These are phyloP conservation scores for Geranium incanum DNA, from an alignment of 441 rosid species.

Conservation along the genomic window DNA sequence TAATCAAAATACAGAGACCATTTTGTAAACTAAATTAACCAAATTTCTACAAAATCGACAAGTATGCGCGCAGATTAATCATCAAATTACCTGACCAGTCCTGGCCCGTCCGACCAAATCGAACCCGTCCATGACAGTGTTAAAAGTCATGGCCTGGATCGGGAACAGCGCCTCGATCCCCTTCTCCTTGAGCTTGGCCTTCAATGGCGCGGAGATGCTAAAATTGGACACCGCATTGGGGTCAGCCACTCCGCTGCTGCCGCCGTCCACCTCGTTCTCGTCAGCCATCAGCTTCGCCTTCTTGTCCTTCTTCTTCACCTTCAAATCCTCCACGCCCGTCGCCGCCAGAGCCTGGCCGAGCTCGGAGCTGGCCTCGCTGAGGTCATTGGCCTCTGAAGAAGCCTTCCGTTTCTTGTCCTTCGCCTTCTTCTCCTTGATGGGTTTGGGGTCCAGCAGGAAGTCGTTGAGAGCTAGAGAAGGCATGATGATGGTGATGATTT, in stretches of 20 bases:
- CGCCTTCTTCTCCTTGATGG: slow-evolving; percentile 32
- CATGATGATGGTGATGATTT: slow-evolving; percentile 29
- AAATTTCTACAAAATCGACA: neutral
- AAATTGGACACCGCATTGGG: slow-evolving; percentile 59
- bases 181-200: slow-evolving; percentile 54
- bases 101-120: slow-evolving; percentile 93
- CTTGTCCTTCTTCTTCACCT: slow-evolving; percentile 41
- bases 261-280: slow-evolving; percentile 31
- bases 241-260: slow-evolving; percentile 24
- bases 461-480: slow-evolving; percentile 44
- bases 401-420: slow-evolving; percentile 6
- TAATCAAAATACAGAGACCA: neutral
- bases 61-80: neutral
- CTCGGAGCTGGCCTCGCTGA: slow-evolving; percentile 75
- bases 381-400: slow-evolving; percentile 15
- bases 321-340: slow-evolving; percentile 21
- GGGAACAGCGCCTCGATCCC: slow-evolving; percentile 80
- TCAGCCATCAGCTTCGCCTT: slow-evolving; percentile 34
- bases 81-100: slow-evolving; percentile 75
- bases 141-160: slow-evolving; percentile 78
- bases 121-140: slow-evolving; percentile 60
- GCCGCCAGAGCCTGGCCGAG: slow-evolving; percentile 27
- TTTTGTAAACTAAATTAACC: neutral
- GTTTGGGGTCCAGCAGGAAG: neutral
- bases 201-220: slow-evolving; percentile 61